Evolutionary conservation across 345 rosid genomes (phyloP), one percentile per base, ranked within the genome.

Genomic region (Acer campestre): DNA sequence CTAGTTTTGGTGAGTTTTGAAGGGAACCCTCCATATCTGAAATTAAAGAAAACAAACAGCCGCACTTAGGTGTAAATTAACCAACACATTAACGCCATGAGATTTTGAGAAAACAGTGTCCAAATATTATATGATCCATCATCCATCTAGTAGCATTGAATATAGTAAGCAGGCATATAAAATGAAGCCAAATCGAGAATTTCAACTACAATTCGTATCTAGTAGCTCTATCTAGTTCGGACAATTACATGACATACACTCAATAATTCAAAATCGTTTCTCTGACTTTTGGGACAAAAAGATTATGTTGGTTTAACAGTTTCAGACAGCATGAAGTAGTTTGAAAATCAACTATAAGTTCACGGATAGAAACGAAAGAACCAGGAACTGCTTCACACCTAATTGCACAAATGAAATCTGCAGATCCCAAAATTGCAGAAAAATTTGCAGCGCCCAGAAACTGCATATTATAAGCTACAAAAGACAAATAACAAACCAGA

Each of bases 11-110:
- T 73, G 80, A 71, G 11, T 68, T 68, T 64, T 64, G 51, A 55
- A 71, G 27, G 18, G 65, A 69, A 23, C 77, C 81, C 70, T 76
- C 84, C 89, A 86, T 84, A 70, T 70, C 53, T 75, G 17, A 31
- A 38, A 31, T 9, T n/a, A n/a, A 55, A 38, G 18, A 29, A 22
- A 38, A 7, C 63, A 9, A 66, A n/a, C 29, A 8, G 49, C 25
- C 14, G 22, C 18, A 23, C 7, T 38, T 12, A 59, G 29, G 70
- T 49, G 22, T 25, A 44, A 59, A n/a, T 22, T 29, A 44, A 64
- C 44, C 9, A 18, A 65, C 14, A 25, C 17, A 46, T 48, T 49
- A 31, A 27, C 4, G 3, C 42, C 1, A 55, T 35, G 1, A 5
- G 18, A 18, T 7, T 17, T 10, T 14, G 29, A 51, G 16, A 53